A percentile compares a stretch with the other conserved stretches of the same genome.
Conservation (phyloP, 164 flowering plant species). For the Annona squamosa region DNA sequence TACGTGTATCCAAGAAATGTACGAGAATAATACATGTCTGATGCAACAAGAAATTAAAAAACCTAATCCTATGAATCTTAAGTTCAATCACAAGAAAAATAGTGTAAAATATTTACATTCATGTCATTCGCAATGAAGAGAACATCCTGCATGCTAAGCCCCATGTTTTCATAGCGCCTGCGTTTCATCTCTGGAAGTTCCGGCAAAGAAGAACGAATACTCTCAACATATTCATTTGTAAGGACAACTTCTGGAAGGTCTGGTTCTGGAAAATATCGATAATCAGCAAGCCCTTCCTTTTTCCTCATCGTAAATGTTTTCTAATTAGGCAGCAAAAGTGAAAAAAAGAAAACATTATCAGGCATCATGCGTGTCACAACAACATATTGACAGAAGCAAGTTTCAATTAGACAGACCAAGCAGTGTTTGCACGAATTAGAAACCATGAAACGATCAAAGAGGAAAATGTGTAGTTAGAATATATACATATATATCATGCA, state of each 20-base stretch:
- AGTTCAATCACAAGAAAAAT: too few species aligned
- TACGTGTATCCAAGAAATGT: too few species aligned
- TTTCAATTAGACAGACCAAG: too few species aligned
- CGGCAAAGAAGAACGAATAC: slow-evolving; percentile 52
- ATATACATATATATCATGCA: slow-evolving; percentile 2
- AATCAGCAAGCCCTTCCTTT: slow-evolving; percentile 95
- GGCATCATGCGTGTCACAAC: neutral
- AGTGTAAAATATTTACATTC: slow-evolving; percentile 38
- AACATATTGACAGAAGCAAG: neutral
- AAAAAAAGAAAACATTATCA: slow-evolving; percentile 6
- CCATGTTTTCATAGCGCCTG: slow-evolving; percentile 76
- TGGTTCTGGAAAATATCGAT: slow-evolving; percentile 94
- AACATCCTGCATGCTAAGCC: slow-evolving; percentile 89
- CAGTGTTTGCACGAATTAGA: neutral
- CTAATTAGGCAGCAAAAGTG: slow-evolving; percentile 25
- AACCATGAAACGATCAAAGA: neutral
- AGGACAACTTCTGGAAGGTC: slow-evolving; percentile 83
- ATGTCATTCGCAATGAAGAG: slow-evolving; percentile 83
- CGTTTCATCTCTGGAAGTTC: slow-evolving; percentile 83
- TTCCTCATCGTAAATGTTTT: slow-evolving; percentile 89
- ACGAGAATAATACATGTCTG: too few species aligned
- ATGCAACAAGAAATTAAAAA: too few species aligned
- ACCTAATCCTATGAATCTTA: too few species aligned
- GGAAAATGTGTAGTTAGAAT: neutral
- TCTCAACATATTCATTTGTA: slow-evolving; percentile 45